Percentiles rank a stretch among this genome's conserved stretches.
Evolutionary conservation across 2,329 filamentous ascomycete genomes (phyloP).

Genomic region (Ophiosphaerella herpotricha): DNA sequence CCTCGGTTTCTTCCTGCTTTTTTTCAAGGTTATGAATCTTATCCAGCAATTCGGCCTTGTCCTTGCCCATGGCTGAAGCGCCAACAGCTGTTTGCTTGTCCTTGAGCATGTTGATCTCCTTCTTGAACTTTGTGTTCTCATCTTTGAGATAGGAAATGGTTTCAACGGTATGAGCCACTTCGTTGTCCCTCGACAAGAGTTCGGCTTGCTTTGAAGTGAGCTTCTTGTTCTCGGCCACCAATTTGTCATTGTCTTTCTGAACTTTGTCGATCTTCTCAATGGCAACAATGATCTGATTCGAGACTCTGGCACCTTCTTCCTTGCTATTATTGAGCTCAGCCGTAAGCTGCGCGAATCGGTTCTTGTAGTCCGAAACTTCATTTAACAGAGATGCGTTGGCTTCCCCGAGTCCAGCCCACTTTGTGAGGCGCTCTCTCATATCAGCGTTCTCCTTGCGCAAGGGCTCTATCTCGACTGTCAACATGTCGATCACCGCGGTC

Average conservation of each 20-base stretch:
- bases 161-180: background rate
- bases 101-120: constrained; percentile 7
- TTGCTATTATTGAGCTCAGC: constrained; percentile 12
- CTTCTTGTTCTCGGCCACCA: constrained; percentile 20
- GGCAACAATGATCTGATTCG: constrained; percentile 6
- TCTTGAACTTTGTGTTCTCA: constrained; percentile 5
- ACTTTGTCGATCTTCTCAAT: constrained; percentile 13
- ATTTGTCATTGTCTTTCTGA: constrained; percentile 12
- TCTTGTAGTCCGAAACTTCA: constrained; percentile 8
- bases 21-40: constrained; percentile 15
- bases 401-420: constrained; percentile 20
- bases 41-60: constrained; percentile 2
- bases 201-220: constrained; percentile 13
- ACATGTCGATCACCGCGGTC: constrained; percentile 19
- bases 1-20: constrained; percentile 15
- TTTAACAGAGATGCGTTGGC: constrained; percentile 5
- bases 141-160: background rate
- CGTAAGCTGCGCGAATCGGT: constrained; percentile 11
- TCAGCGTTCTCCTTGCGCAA: constrained; percentile 20
- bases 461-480: constrained; percentile 14
- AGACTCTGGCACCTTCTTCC: constrained; percentile 2
- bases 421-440: constrained; percentile 14
- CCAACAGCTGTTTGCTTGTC: background rate
- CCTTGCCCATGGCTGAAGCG: background rate
- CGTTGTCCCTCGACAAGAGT: background rate